Percentiles rank a stretch among this genome's conserved stretches.
These are phyloP conservation scores for Casuarina cunninghamiana DNA, from an alignment of 306 rosid genomes.

Conservation along the genomic window DNA sequence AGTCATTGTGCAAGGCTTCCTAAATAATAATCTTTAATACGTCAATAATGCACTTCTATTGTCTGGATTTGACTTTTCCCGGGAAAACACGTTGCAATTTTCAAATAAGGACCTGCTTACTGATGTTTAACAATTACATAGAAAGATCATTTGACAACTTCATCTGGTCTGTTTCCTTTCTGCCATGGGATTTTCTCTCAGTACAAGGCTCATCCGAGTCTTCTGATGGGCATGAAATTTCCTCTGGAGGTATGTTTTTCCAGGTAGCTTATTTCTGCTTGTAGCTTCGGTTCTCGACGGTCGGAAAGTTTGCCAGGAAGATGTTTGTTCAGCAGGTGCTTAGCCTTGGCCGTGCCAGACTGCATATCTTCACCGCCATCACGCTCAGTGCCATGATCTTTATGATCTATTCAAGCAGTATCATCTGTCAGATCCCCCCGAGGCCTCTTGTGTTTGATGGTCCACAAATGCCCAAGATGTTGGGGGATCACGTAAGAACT, in stretches of 20 bases:
- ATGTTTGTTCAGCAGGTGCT: constrained; percentile 34
- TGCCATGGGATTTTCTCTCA: constrained; percentile 4
- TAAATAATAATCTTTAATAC: no score
- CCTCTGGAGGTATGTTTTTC: background rate
- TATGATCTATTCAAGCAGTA: constrained; percentile 28
- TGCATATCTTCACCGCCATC: constrained; percentile 34
- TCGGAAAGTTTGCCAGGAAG: constrained; percentile 18
- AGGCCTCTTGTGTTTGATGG: constrained; percentile 1
- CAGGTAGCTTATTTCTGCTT: constrained; percentile 13
- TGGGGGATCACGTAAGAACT: constrained; percentile 14
- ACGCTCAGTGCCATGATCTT: constrained; percentile 40
- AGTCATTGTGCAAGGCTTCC: no score
- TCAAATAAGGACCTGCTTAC: no score
- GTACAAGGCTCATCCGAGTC: no score
- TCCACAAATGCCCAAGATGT: constrained; percentile 8
- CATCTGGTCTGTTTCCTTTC: background rate
- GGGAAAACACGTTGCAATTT: no score
- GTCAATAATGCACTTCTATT: background rate
- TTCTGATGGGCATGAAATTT: background rate
- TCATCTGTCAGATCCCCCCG: constrained; percentile 24
- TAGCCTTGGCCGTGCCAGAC: constrained; percentile 35
- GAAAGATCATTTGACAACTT: no score
- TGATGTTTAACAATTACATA: no score
- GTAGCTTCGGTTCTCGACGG: constrained; percentile 20
- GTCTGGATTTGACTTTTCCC: background rate